Percentiles rank a stretch among this genome's conserved stretches.
Evolutionary conservation across 2,329 filamentous ascomycete species (phyloP).

Genomic region (Aspergillus floridensis): DNA sequence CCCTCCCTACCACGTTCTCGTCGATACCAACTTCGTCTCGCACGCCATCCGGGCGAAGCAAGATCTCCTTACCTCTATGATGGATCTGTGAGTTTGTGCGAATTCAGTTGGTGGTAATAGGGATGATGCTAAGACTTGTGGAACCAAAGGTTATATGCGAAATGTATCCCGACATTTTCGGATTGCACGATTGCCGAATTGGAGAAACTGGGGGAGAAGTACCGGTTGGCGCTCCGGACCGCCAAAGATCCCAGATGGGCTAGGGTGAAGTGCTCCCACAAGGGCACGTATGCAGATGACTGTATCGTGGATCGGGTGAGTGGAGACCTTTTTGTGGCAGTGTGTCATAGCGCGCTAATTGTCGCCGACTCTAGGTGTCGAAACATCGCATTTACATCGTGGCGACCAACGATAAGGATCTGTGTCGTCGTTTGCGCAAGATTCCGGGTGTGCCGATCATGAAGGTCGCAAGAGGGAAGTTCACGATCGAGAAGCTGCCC

Average conservation of each 20-base stretch:
- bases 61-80: slow-evolving; percentile 80
- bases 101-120: neutral
- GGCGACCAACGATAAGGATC: slow-evolving; percentile 67
- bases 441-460: slow-evolving; percentile 68
- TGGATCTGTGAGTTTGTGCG: slow-evolving; percentile 60
- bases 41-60: slow-evolving; percentile 91
- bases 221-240: slow-evolving; percentile 79
- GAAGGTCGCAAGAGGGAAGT: slow-evolving; percentile 84
- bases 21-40: slow-evolving; percentile 88
- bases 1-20: slow-evolving; percentile 75
- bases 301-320: slow-evolving; percentile 69
- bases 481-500: slow-evolving; percentile 87
- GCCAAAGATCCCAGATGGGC: slow-evolving; percentile 89
- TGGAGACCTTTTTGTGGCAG: neutral
- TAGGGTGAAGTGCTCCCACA: slow-evolving; percentile 83
- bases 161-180: slow-evolving; percentile 85
- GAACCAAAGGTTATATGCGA: slow-evolving; percentile 68
- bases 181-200: slow-evolving; percentile 79
- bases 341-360: neutral
- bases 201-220: slow-evolving; percentile 86
- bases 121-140: slow-evolving; percentile 5
- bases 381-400: slow-evolving; percentile 77
- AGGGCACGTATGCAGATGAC: slow-evolving; percentile 83
- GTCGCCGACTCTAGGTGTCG: slow-evolving; percentile 33
- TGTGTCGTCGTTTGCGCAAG: slow-evolving; percentile 82